A percentile compares a stretch with the other conserved stretches of the same genome.
These are phyloP conservation scores for Pezicula carpinea DNA, from an alignment of 2,329 filamentous ascomycete species.

Conservation along the genomic window DNA sequence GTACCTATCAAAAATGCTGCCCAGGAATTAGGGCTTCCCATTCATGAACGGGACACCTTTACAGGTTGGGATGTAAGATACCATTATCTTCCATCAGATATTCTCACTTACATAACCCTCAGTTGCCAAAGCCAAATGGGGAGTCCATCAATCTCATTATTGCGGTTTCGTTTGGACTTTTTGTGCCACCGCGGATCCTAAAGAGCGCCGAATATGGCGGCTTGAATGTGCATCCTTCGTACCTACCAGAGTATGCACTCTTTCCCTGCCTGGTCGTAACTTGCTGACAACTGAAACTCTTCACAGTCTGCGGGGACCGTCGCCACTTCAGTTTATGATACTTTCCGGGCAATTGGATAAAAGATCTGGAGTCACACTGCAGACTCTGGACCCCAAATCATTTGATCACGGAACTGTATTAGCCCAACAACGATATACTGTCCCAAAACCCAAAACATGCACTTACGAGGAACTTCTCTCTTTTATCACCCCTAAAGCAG, in stretches of 20 bases:
- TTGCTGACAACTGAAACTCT: neutral
- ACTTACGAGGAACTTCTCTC: conserved; percentile 46
- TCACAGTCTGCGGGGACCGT: conserved; percentile 70
- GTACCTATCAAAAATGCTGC: conserved; percentile 71
- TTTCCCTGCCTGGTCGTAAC: neutral
- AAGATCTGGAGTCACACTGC: conserved; percentile 73
- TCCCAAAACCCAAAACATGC: conserved; percentile 42
- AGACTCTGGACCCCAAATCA: conserved; percentile 70
- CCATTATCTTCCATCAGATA: neutral
- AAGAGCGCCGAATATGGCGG: conserved; percentile 71
- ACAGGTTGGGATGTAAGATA: conserved; percentile 67
- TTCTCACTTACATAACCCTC: conserved; percentile 4
- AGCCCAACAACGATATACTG: conserved; percentile 59
- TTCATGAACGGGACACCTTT: conserved; percentile 79
- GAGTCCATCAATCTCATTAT: conserved; percentile 69
- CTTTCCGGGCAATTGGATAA: conserved; percentile 45
- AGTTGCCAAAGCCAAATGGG: conserved; percentile 48
- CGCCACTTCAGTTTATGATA: conserved; percentile 82
- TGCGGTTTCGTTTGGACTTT: conserved; percentile 90
- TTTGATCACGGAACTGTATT: conserved; percentile 82
- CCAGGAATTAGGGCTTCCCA: conserved; percentile 53
- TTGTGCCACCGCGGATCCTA: conserved; percentile 76
- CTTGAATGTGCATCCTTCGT: conserved; percentile 87
- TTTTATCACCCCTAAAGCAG: conserved; percentile 59
- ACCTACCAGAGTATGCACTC: conserved; percentile 69